These are phyloP conservation scores for Ustilago sp. DNA, from an alignment of 1,284 basidiomycete species.

Conservation along the genomic window DNA sequence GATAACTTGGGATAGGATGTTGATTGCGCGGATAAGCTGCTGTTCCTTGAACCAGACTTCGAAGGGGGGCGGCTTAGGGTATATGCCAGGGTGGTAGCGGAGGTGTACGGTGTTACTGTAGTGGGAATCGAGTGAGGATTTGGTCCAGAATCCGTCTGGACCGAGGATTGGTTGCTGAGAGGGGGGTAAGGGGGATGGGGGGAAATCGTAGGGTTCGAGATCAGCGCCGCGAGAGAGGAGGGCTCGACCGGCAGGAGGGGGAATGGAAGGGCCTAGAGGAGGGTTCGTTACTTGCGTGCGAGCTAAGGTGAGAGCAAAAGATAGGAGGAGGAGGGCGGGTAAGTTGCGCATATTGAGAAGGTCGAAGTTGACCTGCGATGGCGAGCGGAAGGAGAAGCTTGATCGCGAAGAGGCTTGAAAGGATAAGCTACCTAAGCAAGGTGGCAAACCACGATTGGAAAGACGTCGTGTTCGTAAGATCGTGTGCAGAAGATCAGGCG, in stretches of 20 bases:
- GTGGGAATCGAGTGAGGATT: slow-evolving; percentile 14
- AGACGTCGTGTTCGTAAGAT: no score
- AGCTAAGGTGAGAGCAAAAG: background rate
- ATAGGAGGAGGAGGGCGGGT: background rate
- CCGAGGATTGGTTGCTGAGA: slow-evolving; percentile 12
- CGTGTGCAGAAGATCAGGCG: no score
- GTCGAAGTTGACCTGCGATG: no score
- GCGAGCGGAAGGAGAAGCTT: no score
- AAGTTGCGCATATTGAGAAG: background rate
- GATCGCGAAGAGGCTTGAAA: no score
- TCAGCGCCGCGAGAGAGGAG: slow-evolving; percentile 18
- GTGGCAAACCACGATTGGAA: no score
- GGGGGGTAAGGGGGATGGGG: background rate
- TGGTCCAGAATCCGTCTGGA: slow-evolving; percentile 29
- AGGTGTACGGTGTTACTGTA: slow-evolving; percentile 6
- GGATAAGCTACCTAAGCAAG: no score
- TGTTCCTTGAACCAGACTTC: slow-evolving; percentile 39
- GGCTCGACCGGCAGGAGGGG: slow-evolving; percentile 29
- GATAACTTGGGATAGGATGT: background rate
- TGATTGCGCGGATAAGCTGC: slow-evolving; percentile 29
- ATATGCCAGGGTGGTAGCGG: slow-evolving; percentile 23
- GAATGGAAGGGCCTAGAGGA: background rate
- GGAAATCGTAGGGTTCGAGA: slow-evolving; percentile 31
- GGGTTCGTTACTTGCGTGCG: background rate
- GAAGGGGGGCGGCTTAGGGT: slow-evolving; percentile 17